Base-by-base conservation (phyloP, 2,329 filamentous ascomycete genomes). In the Harringtonia aguacate region DNA sequence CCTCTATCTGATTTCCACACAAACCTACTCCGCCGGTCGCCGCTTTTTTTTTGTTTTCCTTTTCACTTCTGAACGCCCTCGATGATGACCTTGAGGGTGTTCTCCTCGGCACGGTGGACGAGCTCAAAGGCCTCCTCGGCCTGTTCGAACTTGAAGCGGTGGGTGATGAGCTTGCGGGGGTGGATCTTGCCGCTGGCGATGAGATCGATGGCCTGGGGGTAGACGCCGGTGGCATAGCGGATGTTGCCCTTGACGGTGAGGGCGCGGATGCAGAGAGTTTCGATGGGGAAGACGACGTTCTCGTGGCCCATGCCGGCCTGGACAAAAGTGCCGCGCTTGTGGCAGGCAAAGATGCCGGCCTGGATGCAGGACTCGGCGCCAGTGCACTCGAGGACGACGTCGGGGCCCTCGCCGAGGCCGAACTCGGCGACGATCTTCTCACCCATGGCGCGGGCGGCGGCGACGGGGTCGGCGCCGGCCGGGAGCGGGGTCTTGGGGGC, bases 301-400 rank as follows among this genome's bases (percentile, higher is more conserved):
- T 69, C 38, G 7, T 29, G 14, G 1, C 69, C 70, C 66, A 74
- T 70, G 1, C 72, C 72, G 2, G 64, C 70, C 48, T 75, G 70
- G 1, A 75, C 66, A 54, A 61, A 72, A 0, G 61, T 72, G 0
- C 68, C 72, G 0, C 71, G 70, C 45, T 63, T 41, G 18, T 38
- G 31, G 15, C 27, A 65, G 18, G 45, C 28, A 41, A 44, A 88
- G 44, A 89, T 86, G 4, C 81, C 74, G 6, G 79, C 77, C 59
- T 89, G 84, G 53, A 87, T 69, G 54, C 84, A 88, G 0, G 77
- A 75, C 56, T 86, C 83, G n/a, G 86, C 84, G 8, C 85, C 85
- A 0, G 85, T 89, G 57, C 83, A 87, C 62, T 89, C 84, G 55
- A 84, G 87, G 4, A 83, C 80, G 1, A 76, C 75, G 40, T 78